Evolutionary conservation across 345 rosid species (phyloP).

Genomic region (Lenwebbia sp.): DNA sequence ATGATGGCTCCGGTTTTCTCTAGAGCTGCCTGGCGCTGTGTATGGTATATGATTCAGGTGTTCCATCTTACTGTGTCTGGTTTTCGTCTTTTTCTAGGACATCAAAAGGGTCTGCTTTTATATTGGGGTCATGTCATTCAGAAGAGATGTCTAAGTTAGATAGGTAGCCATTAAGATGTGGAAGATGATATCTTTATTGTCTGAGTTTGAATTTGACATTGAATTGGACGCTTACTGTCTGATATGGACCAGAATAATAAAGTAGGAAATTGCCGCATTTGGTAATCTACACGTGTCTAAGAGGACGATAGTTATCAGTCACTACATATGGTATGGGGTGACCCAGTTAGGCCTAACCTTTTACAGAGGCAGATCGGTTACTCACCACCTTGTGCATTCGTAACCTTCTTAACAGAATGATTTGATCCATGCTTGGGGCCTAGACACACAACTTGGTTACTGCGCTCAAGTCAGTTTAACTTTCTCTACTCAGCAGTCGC

Average conservation of each 20-base stretch:
- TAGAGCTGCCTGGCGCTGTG: conserved; percentile 62
- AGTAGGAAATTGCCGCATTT: not conserved
- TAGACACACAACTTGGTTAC: conserved; percentile 57
- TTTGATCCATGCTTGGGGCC: conserved; percentile 71
- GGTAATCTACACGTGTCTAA: not conserved
- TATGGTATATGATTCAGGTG: conserved; percentile 74
- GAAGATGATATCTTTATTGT: not conserved
- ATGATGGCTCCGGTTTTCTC: conserved; percentile 85
- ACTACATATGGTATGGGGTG: not conserved
- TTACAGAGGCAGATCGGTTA: not conserved
- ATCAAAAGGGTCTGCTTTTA: not conserved
- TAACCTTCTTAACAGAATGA: conserved; percentile 30
- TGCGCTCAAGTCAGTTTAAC: conserved; percentile 48
- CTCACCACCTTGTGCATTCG: not conserved
- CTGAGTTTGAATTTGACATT: not conserved
- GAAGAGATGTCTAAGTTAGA: not conserved
- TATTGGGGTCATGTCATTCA: not conserved
- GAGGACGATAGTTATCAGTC: not conserved
- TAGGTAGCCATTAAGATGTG: not conserved
- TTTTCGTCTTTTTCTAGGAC: not conserved
- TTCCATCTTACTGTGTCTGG: not conserved
- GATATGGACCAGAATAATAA: not conserved
- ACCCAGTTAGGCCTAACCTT: not conserved
- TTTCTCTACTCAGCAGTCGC: not conserved
- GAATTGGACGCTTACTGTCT: not conserved